Evolutionary conservation across 805 yeast genomes (phyloP).

Genomic region (Schwanniomyces pseudopolymorphus): DNA sequence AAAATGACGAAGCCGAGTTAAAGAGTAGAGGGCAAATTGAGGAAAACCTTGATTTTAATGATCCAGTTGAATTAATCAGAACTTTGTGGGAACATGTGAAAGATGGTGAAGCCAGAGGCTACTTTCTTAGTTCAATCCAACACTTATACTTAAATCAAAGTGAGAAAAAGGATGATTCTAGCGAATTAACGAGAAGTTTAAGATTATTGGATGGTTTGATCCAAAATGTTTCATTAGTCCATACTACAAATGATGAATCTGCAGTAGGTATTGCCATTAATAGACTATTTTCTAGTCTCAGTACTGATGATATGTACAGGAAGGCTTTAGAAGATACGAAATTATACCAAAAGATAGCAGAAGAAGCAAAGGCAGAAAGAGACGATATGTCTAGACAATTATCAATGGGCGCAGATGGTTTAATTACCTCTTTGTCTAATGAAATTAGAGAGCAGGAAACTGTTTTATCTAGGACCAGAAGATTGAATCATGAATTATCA

Average conservation of each 20-base stretch:
- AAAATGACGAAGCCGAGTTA: constrained; percentile 53
- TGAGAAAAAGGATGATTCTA: constrained; percentile 47
- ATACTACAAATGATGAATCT: constrained; percentile 46
- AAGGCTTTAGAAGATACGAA: constrained; percentile 60
- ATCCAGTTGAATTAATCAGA: constrained; percentile 67
- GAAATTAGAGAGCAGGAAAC: constrained; percentile 65
- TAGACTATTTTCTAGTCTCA: constrained; percentile 64
- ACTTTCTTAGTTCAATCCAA: constrained; percentile 62
- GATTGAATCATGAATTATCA: constrained; percentile 59
- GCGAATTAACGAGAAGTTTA: constrained; percentile 51
- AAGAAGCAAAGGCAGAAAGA: constrained; percentile 57
- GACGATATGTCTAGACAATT: constrained; percentile 65
- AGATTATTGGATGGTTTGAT: constrained; percentile 65
- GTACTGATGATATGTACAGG: constrained; percentile 83
- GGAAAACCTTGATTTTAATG: constrained; percentile 56
- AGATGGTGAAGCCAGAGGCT: constrained; percentile 59
- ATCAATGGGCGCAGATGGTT: constrained; percentile 74
- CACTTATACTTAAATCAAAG: constrained; percentile 58
- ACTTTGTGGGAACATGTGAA: constrained; percentile 58
- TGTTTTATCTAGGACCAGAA: constrained; percentile 57
- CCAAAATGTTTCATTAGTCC: constrained; percentile 57
- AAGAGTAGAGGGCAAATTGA: constrained; percentile 30
- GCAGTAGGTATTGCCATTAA: constrained; percentile 75
- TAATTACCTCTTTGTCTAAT: constrained; percentile 56
- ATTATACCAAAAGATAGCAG: constrained; percentile 51